A percentile compares a stretch with the other conserved stretches of the same genome.
These are phyloP conservation scores for Teunomyces gatunensis DNA, from an alignment of 805 yeast species.

Conservation along the genomic window DNA sequence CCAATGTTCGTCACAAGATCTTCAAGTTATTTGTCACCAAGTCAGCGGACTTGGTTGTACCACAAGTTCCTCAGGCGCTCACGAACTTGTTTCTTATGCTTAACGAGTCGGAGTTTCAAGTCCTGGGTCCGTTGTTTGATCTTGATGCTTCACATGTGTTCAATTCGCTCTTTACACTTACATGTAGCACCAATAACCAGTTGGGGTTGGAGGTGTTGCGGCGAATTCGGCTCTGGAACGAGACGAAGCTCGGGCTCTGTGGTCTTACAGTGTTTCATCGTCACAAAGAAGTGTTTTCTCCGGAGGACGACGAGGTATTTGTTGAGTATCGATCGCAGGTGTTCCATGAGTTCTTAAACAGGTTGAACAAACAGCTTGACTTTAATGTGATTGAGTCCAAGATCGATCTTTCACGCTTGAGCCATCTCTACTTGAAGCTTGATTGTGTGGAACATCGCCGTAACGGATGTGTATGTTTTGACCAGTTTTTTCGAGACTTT, in stretches of 20 bases:
- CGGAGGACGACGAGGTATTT: slow-evolving; percentile 11
- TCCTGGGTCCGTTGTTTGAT: slow-evolving; percentile 1
- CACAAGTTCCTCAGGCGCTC: slow-evolving; percentile 24
- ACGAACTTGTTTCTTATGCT: slow-evolving; percentile 33
- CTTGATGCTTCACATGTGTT: slow-evolving; percentile 1
- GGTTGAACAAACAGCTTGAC: slow-evolving; percentile 17
- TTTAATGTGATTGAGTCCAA: slow-evolving; percentile 21
- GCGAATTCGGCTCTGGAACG: slow-evolving; percentile 19
- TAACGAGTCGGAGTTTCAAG: slow-evolving; percentile 24
- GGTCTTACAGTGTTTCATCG: slow-evolving; percentile 33
- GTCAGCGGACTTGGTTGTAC: slow-evolving; percentile 20
- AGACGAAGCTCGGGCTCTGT: slow-evolving; percentile 21
- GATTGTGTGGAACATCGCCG: slow-evolving; percentile 29
- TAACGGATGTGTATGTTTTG: slow-evolving; percentile 25
- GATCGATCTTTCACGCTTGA: slow-evolving; percentile 21
- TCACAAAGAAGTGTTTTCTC: slow-evolving; percentile 22
- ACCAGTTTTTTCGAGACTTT: slow-evolving; percentile 26
- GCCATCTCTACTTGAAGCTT: slow-evolving; percentile 24
- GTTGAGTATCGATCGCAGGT: too few relatives aligned
- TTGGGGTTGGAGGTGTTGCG: slow-evolving; percentile 28
- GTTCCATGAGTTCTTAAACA: slow-evolving; percentile 8
- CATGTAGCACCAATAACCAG: slow-evolving; percentile 32
- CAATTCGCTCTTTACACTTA: slow-evolving; percentile 22
- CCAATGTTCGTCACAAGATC: slow-evolving; percentile 24
- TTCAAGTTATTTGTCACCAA: slow-evolving; percentile 30